Conservation (phyloP, 495 filamentous ascomycete species). For the Penicillium arizonense region DNA sequence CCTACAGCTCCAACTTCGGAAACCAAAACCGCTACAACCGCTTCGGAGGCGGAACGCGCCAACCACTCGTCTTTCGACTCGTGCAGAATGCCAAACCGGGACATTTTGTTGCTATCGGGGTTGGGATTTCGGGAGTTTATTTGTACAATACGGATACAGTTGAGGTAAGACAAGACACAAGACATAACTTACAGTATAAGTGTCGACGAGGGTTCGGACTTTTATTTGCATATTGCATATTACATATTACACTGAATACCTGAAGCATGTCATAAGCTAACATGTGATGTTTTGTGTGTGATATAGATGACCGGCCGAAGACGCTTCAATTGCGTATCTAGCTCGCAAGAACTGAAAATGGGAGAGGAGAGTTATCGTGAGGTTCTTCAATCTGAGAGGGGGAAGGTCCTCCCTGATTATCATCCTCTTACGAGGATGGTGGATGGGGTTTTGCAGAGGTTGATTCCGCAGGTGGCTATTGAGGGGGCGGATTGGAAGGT, state of each 20-base stretch:
- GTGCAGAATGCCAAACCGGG: conserved; percentile 25
- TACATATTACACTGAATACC: no score
- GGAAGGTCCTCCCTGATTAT: conserved; percentile 47
- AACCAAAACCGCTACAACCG: conserved; percentile 29
- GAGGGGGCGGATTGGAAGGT: conserved; percentile 73
- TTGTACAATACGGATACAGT: conserved; percentile 74
- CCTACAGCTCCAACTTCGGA: conserved; percentile 5
- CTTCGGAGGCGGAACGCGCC: conserved; percentile 19
- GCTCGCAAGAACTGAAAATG: conserved; percentile 51
- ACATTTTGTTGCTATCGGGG: conserved; percentile 34
- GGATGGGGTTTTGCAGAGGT: conserved; percentile 62
- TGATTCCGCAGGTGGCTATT: conserved; percentile 70
- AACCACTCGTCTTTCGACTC: conserved; percentile 15
- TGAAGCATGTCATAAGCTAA: not conserved
- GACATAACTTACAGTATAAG: no score
- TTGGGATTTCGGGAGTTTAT: conserved; percentile 54
- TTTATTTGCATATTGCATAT: no score
- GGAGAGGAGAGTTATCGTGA: conserved; percentile 51
- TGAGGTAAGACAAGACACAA: conserved; percentile 45
- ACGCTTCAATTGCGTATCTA: conserved; percentile 76
- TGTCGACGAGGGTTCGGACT: no score
- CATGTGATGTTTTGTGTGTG: not conserved
- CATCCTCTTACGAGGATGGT: conserved; percentile 58
- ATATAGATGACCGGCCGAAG: conserved; percentile 62
- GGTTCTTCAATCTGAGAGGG: conserved; percentile 47